Conservation (phyloP, 352 stramenopile genomes). For the Chrysophaeum taylorii region DNA sequence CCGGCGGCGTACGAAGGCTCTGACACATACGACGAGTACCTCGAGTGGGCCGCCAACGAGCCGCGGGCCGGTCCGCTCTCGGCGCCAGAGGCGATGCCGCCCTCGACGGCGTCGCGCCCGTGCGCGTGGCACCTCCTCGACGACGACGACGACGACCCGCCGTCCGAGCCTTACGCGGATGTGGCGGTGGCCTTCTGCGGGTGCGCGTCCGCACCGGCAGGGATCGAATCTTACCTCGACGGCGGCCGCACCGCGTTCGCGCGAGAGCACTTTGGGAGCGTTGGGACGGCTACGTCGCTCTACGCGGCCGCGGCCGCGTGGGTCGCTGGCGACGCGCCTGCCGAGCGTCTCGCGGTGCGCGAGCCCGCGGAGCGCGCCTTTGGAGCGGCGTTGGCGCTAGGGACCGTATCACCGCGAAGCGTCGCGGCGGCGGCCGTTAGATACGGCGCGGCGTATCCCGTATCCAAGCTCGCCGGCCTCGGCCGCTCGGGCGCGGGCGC, state of each 20-base stretch:
- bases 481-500: too few relatives aligned
- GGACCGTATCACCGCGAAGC: too few relatives aligned
- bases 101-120: not conserved
- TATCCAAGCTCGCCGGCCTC: too few relatives aligned
- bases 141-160: not conserved
- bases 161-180: not conserved
- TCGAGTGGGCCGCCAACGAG: too few relatives aligned
- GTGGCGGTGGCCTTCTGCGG: not conserved
- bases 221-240: not conserved
- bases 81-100: not conserved
- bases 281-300: not conserved
- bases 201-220: not conserved
- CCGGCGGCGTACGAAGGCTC: not conserved
- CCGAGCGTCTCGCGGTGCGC: not conserved
- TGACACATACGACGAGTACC: not conserved
- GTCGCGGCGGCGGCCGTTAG: too few relatives aligned
- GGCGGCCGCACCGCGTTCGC: not conserved
- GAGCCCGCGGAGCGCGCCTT: conserved; percentile 1
- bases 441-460: too few relatives aligned
- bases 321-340: not conserved
- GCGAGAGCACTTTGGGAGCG: not conserved
- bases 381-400: not conserved
- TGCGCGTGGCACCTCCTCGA: too few relatives aligned
- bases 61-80: too few relatives aligned
- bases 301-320: not conserved